These are phyloP conservation scores for Beauveria rudraprayagi DNA, from an alignment of 2,329 filamentous ascomycete genomes.

Conservation along the genomic window DNA sequence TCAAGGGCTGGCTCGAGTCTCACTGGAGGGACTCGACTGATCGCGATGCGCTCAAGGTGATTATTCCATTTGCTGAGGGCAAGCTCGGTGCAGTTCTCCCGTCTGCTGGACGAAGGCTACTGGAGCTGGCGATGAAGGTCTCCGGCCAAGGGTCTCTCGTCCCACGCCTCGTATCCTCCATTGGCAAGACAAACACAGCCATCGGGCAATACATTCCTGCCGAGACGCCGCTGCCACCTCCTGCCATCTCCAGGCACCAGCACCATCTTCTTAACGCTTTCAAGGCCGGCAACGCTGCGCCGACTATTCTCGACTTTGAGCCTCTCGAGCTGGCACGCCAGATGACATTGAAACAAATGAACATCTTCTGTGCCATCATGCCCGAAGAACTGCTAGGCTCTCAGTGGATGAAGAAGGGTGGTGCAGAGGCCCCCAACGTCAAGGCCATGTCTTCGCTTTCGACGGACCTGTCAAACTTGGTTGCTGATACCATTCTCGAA, in stretches of 20 bases:
- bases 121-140: slow-evolving; percentile 74
- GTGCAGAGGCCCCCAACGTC: slow-evolving; percentile 75
- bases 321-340: slow-evolving; percentile 85
- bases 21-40: slow-evolving; percentile 87
- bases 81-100: slow-evolving; percentile 63
- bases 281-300: slow-evolving; percentile 60
- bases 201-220: slow-evolving; percentile 61
- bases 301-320: slow-evolving; percentile 83
- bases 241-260: slow-evolving; percentile 69
- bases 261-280: slow-evolving; percentile 62
- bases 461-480: slow-evolving; percentile 85
- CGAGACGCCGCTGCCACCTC: slow-evolving; percentile 62
- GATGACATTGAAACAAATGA: slow-evolving; percentile 84
- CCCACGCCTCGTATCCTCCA: slow-evolving; percentile 73
- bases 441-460: slow-evolving; percentile 89
- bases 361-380: slow-evolving; percentile 82
- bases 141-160: slow-evolving; percentile 67
- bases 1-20: slow-evolving; percentile 95
- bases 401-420: slow-evolving; percentile 88
- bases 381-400: slow-evolving; percentile 86
- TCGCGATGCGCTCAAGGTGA: slow-evolving; percentile 63
- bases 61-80: slow-evolving; percentile 70
- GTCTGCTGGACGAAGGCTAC: slow-evolving; percentile 69
- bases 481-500: slow-evolving; percentile 85
- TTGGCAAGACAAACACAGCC: slow-evolving; percentile 79